phyloP scores from a whole-genome alignment of 1,284 basidiomycete species.

The Ceratobasidium sp. region DNA sequence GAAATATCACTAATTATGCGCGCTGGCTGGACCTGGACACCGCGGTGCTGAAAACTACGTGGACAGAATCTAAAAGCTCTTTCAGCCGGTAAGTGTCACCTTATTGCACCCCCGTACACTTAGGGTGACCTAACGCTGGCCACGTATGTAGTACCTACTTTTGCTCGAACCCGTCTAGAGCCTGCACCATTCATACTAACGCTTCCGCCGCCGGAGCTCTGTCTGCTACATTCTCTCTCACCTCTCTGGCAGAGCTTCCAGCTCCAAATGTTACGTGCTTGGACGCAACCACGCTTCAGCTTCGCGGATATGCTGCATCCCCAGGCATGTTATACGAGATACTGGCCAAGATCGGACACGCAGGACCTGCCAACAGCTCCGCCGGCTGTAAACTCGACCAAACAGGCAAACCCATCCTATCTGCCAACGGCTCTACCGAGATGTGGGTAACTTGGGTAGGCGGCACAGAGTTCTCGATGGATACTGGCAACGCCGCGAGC shows the following conservation, averaged over 20 bases:
- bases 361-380: constrained; percentile 58
- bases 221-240: background rate
- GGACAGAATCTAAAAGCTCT: constrained; percentile 63
- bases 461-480: constrained; percentile 74
- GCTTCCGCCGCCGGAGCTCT: constrained; percentile 28
- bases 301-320: constrained; percentile 67
- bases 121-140: constrained; percentile 32
- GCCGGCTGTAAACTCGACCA: constrained; percentile 62
- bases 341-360: constrained; percentile 65
- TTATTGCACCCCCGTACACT: too few relatives aligned
- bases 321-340: constrained; percentile 80
- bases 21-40: constrained; percentile 79
- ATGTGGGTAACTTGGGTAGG: constrained; percentile 78
- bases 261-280: constrained; percentile 68
- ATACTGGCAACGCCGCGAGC: constrained; percentile 69
- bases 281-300: constrained; percentile 67
- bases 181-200: constrained; percentile 46
- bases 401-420: constrained; percentile 54
- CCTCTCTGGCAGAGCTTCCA: background rate
- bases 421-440: constrained; percentile 63
- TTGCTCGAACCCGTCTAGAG: constrained; percentile 74
- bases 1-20: constrained; percentile 64
- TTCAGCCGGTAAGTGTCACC: constrained; percentile 49
- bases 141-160: constrained; percentile 69
- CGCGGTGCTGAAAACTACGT: constrained; percentile 69